Conservation (phyloP, 2,329 filamentous ascomycete genomes). For the Daldinia eschscholtzii region DNA sequence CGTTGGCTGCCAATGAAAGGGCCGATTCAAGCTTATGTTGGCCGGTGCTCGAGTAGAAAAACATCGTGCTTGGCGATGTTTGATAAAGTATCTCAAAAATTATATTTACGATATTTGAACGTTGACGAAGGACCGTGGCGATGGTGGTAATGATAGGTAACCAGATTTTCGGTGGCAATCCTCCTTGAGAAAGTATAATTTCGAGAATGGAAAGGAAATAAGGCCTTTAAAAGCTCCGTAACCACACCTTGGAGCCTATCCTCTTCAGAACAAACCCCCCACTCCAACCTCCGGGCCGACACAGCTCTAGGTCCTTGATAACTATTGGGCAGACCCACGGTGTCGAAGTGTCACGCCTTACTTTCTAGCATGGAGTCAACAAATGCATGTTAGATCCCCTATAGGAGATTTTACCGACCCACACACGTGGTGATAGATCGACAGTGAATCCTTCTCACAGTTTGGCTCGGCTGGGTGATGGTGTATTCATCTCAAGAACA, state of each 20-base stretch:
- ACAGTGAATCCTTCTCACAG: conserved; percentile 36
- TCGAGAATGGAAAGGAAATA: conserved; percentile 30
- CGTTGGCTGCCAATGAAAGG: conserved; percentile 12
- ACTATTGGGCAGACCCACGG: conserved; percentile 38
- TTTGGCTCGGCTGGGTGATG: conserved; percentile 41
- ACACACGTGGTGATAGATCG: conserved; percentile 46
- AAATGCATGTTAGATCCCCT: conserved; percentile 37
- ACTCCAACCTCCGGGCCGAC: conserved; percentile 36
- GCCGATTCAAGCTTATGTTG: conserved; percentile 9
- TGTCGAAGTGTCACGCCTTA: conserved; percentile 42
- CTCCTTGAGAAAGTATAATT: conserved; percentile 17
- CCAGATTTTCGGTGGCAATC: conserved; percentile 16
- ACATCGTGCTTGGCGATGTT: conserved; percentile 20
- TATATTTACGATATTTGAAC: conserved; percentile 10
- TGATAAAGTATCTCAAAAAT: conserved; percentile 15
- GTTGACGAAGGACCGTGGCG: conserved; percentile 14
- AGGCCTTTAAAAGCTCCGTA: conserved; percentile 31
- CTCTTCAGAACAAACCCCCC: conserved; percentile 35
- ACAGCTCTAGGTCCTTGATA: conserved; percentile 34
- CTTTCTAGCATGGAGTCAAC: conserved; percentile 34
- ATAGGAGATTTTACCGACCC: conserved; percentile 39
- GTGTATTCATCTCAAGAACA: conserved; percentile 43
- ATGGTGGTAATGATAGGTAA: conserved; percentile 16
- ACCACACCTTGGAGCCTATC: conserved; percentile 29
- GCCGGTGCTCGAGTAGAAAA: conserved; percentile 20